These are phyloP conservation scores for Dryadomyces quercus-mongolicae DNA, from an alignment of 2,329 filamentous ascomycete genomes.

Conservation along the genomic window DNA sequence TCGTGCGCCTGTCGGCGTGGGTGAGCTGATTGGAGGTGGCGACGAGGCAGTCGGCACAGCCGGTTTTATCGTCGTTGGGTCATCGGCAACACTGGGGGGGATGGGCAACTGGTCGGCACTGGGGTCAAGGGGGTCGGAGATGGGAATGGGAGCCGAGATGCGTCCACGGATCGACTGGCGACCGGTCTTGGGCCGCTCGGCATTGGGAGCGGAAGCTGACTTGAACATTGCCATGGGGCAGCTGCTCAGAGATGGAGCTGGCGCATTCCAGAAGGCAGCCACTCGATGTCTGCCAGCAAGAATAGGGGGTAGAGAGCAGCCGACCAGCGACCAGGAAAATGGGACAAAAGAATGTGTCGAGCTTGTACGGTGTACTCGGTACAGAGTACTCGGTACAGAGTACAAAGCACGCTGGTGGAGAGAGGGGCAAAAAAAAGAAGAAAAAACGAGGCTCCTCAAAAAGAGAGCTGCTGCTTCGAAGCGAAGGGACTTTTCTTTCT, in stretches of 20 bases:
- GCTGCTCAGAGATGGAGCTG: background rate
- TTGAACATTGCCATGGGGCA: conserved; percentile 26
- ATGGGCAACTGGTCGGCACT: background rate
- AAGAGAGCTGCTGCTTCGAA: too few relatives aligned
- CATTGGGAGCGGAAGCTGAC: conserved; percentile 20
- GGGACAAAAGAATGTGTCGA: too few relatives aligned
- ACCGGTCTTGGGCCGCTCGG: conserved; percentile 26
- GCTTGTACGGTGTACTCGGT: too few relatives aligned
- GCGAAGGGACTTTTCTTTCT: too few relatives aligned
- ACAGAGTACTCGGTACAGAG: too few relatives aligned
- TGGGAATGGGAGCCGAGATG: conserved; percentile 50
- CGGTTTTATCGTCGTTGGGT: too few relatives aligned
- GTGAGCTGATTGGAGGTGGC: background rate
- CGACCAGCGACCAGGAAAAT: too few relatives aligned
- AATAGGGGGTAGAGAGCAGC: background rate
- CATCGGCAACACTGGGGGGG: background rate
- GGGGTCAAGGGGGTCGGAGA: conserved; percentile 27
- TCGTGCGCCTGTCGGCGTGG: too few relatives aligned
- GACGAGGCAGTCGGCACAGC: background rate
- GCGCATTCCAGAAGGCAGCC: background rate
- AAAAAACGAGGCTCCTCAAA: too few relatives aligned
- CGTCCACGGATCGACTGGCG: conserved; percentile 42
- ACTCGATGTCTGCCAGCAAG: background rate
- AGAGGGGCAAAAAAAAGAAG: too few relatives aligned
- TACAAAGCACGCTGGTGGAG: too few relatives aligned